These are phyloP conservation scores for Cladophialophora chaetospira DNA, from an alignment of 2,329 filamentous ascomycete genomes.

Conservation along the genomic window DNA sequence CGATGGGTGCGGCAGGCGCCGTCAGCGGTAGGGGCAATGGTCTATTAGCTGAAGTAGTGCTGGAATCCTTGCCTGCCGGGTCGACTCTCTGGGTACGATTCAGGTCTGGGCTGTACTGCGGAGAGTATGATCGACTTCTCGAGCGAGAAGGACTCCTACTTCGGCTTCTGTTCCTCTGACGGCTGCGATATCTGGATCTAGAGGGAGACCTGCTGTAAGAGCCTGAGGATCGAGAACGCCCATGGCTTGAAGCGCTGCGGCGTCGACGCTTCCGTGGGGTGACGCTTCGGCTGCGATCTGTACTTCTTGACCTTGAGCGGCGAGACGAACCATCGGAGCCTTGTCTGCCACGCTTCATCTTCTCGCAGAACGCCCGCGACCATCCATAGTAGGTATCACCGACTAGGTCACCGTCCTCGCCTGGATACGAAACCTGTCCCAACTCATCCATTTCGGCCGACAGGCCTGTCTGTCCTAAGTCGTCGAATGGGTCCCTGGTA, in stretches of 20 bases:
- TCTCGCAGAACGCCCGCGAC: slow-evolving; percentile 77
- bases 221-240: slow-evolving; percentile 33
- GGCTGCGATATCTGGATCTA: slow-evolving; percentile 23
- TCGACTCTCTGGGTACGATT: not conserved
- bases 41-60: slow-evolving; percentile 30
- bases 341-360: slow-evolving; percentile 61
- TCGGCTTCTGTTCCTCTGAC: slow-evolving; percentile 8
- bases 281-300: slow-evolving; percentile 45
- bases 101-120: not conserved
- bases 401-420: slow-evolving; percentile 66
- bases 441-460: slow-evolving; percentile 71
- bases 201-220: slow-evolving; percentile 37
- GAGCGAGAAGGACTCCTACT: slow-evolving; percentile 21
- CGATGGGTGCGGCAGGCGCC: not conserved
- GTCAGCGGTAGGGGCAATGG: slow-evolving; percentile 13
- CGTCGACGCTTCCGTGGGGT: slow-evolving; percentile 46
- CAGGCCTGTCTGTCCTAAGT: slow-evolving; percentile 54
- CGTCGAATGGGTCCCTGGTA: slow-evolving; percentile 51
- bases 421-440: slow-evolving; percentile 67
- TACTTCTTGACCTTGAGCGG: slow-evolving; percentile 21
- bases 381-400: slow-evolving; percentile 86
- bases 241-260: slow-evolving; percentile 43
- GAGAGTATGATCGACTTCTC: slow-evolving; percentile 27
- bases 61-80: not conserved
- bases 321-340: slow-evolving; percentile 14